A percentile compares a stretch with the other conserved stretches of the same genome.
Evolutionary conservation across 2,329 filamentous ascomycete genomes (phyloP).

Genomic region (Aphanoascus verrucosus): DNA sequence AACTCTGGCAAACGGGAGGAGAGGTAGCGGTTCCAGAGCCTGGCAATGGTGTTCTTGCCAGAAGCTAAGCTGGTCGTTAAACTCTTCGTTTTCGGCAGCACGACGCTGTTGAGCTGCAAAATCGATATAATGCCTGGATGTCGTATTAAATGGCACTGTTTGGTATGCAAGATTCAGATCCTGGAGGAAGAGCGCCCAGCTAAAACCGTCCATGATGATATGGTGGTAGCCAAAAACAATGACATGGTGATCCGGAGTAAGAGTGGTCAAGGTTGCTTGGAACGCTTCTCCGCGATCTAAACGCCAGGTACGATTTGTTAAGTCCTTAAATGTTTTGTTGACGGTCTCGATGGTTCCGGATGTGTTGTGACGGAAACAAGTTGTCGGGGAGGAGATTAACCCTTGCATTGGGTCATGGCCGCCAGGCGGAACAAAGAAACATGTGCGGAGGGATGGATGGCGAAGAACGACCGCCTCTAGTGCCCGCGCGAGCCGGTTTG

Average conservation of each 20-base stretch:
- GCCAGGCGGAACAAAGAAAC: slow-evolving; percentile 20
- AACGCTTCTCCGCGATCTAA: slow-evolving; percentile 28
- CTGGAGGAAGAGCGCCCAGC: slow-evolving; percentile 34
- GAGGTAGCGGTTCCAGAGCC: neutral
- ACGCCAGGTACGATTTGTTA: slow-evolving; percentile 28
- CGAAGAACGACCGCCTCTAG: slow-evolving; percentile 23
- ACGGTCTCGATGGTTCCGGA: neutral
- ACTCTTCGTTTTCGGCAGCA: neutral
- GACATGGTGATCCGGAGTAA: slow-evolving; percentile 24
- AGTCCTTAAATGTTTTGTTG: slow-evolving; percentile 14
- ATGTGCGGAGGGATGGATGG: slow-evolving; percentile 28
- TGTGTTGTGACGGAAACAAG: neutral
- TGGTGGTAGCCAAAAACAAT: slow-evolving; percentile 41
- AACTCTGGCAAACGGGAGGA: neutral
- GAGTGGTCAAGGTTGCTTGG: slow-evolving; percentile 16
- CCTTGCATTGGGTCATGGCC: slow-evolving; percentile 15
- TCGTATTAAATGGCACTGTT: slow-evolving; percentile 13
- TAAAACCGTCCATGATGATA: slow-evolving; percentile 42
- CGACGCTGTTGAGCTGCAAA: neutral
- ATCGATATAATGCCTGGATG: neutral
- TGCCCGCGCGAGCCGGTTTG: slow-evolving; percentile 26
- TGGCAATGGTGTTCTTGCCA: neutral
- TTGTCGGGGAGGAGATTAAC: neutral
- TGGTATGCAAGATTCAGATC: slow-evolving; percentile 38
- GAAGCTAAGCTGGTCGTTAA: neutral